Evolutionary conservation across 257 asterid species (phyloP).

Genomic region (Penstemon davidsonii): DNA sequence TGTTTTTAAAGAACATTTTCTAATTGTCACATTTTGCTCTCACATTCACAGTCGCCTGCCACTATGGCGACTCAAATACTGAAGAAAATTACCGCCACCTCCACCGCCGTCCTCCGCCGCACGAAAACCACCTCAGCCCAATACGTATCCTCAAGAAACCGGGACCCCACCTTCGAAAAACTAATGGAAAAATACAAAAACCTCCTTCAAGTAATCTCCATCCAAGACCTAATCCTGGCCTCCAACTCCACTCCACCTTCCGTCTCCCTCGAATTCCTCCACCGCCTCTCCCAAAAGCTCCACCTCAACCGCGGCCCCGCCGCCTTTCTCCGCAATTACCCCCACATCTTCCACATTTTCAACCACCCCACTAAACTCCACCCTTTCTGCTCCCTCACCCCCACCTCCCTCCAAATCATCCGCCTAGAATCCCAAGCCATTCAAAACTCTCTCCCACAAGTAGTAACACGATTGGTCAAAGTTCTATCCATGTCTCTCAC

Average conservation of each 20-base stretch:
- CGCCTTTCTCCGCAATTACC: constrained; percentile 74
- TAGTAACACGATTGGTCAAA: constrained; percentile 55
- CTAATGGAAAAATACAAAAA: constrained; percentile 83
- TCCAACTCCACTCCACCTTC: constrained; percentile 47
- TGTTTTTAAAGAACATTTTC: no score
- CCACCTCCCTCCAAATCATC: constrained; percentile 44
- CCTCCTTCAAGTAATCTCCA: constrained; percentile 62
- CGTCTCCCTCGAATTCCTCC: constrained; percentile 75
- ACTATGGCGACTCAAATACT: constrained; percentile 54
- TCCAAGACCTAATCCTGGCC: constrained; percentile 81
- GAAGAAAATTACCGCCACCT: constrained; percentile 27
- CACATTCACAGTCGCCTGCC: no score
- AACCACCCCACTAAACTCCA: constrained; percentile 53
- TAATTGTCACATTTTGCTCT: no score
- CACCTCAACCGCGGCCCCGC: constrained; percentile 84
- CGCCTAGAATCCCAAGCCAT: constrained; percentile 55
- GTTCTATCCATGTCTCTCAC: constrained; percentile 70
- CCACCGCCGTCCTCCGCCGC: constrained; percentile 44
- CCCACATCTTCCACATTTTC: constrained; percentile 77
- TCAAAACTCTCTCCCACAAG: constrained; percentile 45
- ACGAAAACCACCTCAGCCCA: constrained; percentile 68
- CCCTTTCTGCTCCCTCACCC: constrained; percentile 66
- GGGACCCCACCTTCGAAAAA: constrained; percentile 87
- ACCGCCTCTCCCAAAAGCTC: constrained; percentile 78
- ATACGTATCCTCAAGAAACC: constrained; percentile 67